Base-by-base conservation (phyloP, 2,329 filamentous ascomycete genomes). In the Epichloe gansuensis region DNA sequence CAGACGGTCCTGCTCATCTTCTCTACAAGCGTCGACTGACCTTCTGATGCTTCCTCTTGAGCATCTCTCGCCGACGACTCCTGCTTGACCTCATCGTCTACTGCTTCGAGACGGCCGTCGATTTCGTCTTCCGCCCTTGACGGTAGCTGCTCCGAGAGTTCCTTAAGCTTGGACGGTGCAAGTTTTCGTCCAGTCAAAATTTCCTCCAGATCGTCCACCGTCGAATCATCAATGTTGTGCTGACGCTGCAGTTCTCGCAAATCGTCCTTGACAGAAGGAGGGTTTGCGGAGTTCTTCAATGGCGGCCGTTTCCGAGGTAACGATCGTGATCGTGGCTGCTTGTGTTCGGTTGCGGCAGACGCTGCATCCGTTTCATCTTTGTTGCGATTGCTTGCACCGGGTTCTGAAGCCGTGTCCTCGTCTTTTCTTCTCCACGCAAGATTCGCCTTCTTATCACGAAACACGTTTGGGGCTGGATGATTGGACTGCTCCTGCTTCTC, bases 161-260 rank as follows among this genome's bases (percentile, higher is more conserved):
- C 57, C 39, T 62, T 57, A 12, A 64, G 52, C 41, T 59, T 58
- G 7, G 58, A 58, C 7, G 60, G 60, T 11, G 59, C 57, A 5
- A 62, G 56, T 53, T 67, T 68, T 49, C 65, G 66, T n/a, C 67
- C 67, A 34, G 64, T 62, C 28, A 80, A 60, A 41, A 81, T 65
- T 31, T 76, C 73, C 53, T 76, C 76, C 34, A 81, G 67, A 55
- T 81, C 76, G 47, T 82, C 78, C n/a, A 81, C 63, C 0, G 78
- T 81, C 1, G 76, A 79, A 58, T 82, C 79, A 17, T 82, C 78
- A 28, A 81, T 74, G 51, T 80, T 71, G 58, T 80, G 73, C 45
- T 65, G 67, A 15, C 70, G 70, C 56, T 78, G 71, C 46, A 82
- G 75, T 49, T 77, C 72, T 31, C 72, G 66, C 31, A 82, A 64